phyloP scores from a whole-genome alignment of 192 early-diverging fungal species.

The Coemansia sp. region DNA sequence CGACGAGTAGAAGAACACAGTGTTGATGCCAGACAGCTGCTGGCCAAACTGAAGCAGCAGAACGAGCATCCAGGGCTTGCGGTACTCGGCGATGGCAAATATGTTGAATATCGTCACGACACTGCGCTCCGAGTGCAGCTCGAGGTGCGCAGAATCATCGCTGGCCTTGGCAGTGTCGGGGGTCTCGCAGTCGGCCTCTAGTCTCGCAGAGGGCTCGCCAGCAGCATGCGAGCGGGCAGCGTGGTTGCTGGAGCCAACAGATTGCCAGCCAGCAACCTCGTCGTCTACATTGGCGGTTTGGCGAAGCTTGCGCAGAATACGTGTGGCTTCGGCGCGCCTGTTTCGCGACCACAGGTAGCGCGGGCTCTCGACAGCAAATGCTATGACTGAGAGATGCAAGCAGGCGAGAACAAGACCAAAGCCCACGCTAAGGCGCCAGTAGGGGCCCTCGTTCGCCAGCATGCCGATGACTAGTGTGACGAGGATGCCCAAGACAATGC shows the following conservation, averaged over 20 bases:
- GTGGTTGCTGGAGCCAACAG: background rate
- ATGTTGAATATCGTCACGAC: slow-evolving; percentile 49
- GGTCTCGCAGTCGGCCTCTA: background rate
- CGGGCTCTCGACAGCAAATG: slow-evolving; percentile 79
- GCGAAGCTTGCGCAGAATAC: slow-evolving; percentile 34
- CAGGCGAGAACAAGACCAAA: slow-evolving; percentile 62
- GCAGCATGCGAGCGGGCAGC: background rate
- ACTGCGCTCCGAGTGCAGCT: slow-evolving; percentile 12
- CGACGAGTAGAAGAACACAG: slow-evolving; percentile 83
- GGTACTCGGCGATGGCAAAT: slow-evolving; percentile 54
- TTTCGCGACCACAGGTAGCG: slow-evolving; percentile 57
- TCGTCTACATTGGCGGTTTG: slow-evolving; percentile 34
- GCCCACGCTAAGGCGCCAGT: slow-evolving; percentile 75
- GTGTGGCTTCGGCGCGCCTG: slow-evolving; percentile 28
- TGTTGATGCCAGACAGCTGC: slow-evolving; percentile 94
- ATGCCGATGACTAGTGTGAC: slow-evolving; percentile 66
- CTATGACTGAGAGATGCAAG: slow-evolving; percentile 22
- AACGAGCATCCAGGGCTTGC: slow-evolving; percentile 65
- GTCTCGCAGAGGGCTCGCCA: background rate
- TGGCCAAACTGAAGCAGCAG: slow-evolving; percentile 74
- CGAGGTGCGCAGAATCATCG: background rate
- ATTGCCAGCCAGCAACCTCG: slow-evolving; percentile 36
- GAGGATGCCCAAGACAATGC: slow-evolving; percentile 82
- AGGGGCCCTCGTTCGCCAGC: slow-evolving; percentile 56
- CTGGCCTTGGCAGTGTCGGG: background rate